Evolutionary conservation across 2,329 filamentous ascomycete genomes (phyloP), one percentile per base, ranked within the genome.

Genomic region (Cordyceps pruinosa): DNA sequence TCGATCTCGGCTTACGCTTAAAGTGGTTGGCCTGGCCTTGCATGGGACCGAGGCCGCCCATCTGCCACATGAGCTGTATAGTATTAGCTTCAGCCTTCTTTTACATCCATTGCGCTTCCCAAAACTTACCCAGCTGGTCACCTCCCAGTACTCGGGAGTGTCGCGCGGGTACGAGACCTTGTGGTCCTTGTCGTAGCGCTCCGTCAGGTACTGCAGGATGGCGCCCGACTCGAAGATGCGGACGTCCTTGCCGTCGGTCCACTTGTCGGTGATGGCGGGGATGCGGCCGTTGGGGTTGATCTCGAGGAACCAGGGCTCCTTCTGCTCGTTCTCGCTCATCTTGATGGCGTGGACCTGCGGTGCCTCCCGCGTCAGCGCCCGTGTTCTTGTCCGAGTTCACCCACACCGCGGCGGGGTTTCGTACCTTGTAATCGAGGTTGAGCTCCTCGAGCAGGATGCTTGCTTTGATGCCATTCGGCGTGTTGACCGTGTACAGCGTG

Each of bases 221-320:
- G 86, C 83, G 58, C 89, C 90, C 61, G 84, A 89, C 73, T 96
- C 91, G 67, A 95, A 96, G 19, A 96, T 70, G 58, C 81, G 79
- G 68, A 96, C 90, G 34, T 77, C 75, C 69, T 87, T 76, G 63
- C 89, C 89, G 69, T 94, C 86, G 5, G 77, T 77, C 69, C 89
- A 87, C 7, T 79, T 88, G 72, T 96, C 91, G 8, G 89, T 94
- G 51, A 96, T 66, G 58, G 91, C 91, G 4, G 91, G 92, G 65
- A 96, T 96, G 63, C 91, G 88, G 62, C 91, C 91, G 70, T 96
- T 96, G 61, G 91, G 91, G 73, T 96, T 96, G 74, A 96, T 95
- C 53, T 86, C 85, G 28, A 95, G 81, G 73, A 93, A 97, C 90
- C 89, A 95, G 17, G 83, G 83, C 70, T 93, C 75, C 69, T 94